Evolutionary conservation across 768 basidiomycete genomes (phyloP).

Genomic region (Fomitopsis serialis): DNA sequence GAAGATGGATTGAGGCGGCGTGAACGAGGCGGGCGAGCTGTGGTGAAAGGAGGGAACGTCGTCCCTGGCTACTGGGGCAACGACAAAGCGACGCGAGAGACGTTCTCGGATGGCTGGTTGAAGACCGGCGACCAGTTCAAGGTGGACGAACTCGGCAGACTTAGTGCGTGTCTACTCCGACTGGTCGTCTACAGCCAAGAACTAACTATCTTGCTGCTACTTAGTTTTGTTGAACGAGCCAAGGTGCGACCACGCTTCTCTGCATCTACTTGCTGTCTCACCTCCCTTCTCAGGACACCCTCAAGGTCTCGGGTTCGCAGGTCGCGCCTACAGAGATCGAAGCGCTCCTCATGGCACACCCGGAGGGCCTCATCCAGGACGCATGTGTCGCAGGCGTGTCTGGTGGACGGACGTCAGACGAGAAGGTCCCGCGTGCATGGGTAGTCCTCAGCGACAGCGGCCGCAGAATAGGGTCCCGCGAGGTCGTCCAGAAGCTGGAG

Average conservation of each 20-base stretch:
- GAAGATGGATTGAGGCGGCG: conserved; percentile 54
- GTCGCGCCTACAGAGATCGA: conserved; percentile 82
- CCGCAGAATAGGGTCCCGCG: conserved; percentile 36
- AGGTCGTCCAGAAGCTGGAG: conserved; percentile 44
- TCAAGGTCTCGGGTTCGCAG: conserved; percentile 76
- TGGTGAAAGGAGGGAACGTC: conserved; percentile 52
- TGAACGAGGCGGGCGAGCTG: conserved; percentile 63
- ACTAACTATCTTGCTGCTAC: no score
- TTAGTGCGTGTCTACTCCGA: conserved; percentile 66
- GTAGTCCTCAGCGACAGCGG: conserved; percentile 59
- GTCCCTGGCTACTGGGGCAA: conserved; percentile 73
- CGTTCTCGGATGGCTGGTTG: conserved; percentile 72
- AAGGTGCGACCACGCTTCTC: conserved; percentile 41
- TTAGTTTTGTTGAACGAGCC: conserved; percentile 68
- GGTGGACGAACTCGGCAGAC: conserved; percentile 52
- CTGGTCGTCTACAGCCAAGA: no score
- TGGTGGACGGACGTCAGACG: conserved; percentile 65
- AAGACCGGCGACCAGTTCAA: conserved; percentile 68
- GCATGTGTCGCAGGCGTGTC: conserved; percentile 69
- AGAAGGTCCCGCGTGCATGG: conserved; percentile 77
- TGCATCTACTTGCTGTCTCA: neutral
- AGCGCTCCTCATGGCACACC: conserved; percentile 54
- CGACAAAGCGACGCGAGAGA: conserved; percentile 55
- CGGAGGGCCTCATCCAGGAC: conserved; percentile 56
- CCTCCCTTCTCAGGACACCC: conserved; percentile 47